Base-by-base conservation (phyloP, 2,329 filamentous ascomycete genomes). In the Monosporascus sp. region DNA sequence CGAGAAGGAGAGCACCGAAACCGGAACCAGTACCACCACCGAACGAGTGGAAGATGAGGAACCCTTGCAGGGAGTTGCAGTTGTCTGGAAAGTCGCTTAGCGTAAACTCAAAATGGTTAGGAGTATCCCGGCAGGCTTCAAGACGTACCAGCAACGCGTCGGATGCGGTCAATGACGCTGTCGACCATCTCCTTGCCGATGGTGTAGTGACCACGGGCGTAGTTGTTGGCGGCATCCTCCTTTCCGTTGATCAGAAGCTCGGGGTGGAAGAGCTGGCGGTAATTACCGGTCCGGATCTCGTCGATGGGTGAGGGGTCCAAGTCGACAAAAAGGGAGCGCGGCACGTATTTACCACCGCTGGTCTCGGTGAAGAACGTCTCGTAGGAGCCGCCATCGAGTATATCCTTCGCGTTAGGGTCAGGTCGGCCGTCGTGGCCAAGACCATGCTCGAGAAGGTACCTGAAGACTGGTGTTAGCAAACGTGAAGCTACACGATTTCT, bases 201-300 rank as follows among this genome's bases (percentile, higher is more conserved):
- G 62, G 85, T 88, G 74, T 89, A 88, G 74, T 89, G 85, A 53
- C 85, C 85, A 75, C 85, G 85, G 62, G 85, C 85, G 66, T 88
- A 89, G 78, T 89, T 89, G 76, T 88, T 88, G 74, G 85, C 84
- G 54, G 85, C 85, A 80, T 88, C 85, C 71, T 88, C 85, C 79
- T 88, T 88, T 72, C 85, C 85, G 70, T 81, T 88, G 68, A 88
- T 83, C 67, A 88, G 72, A 62, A 85, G 77, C 76, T 88, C 85
- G 46, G 85, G 85, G 73, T 88, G 85, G 78, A 87, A 88, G 56
- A 88, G 80, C 67, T 84, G 78, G 63, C 83, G 82, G 74, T 87
- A 88, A 59, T 65, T 57, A 55, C 85, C 84, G 51, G 84, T 88
- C 55, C 85, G 82, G 72, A 88, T 87, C 77, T 88, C 85, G 64